Percentiles rank a stretch among this genome's conserved stretches.
phyloP scores from a whole-genome alignment of 2,329 filamentous ascomycete genomes.

The Colletotrichum paranaense region DNA sequence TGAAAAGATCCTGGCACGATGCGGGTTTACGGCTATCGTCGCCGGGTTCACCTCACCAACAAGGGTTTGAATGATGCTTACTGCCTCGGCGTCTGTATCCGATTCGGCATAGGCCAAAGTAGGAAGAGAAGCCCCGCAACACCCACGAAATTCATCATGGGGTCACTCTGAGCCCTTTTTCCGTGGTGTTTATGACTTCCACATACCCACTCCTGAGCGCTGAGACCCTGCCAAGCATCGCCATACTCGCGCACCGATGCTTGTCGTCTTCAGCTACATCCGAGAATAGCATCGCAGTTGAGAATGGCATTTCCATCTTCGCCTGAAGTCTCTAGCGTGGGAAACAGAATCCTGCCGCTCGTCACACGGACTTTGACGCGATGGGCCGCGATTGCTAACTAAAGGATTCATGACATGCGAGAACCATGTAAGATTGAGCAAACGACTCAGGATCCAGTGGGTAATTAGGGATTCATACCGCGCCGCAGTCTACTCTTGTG shows the following conservation, averaged over 20 bases:
- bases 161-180: neutral
- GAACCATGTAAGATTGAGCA: neutral
- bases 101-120: slow-evolving; percentile 9
- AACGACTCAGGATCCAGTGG: neutral
- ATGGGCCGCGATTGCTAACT: neutral
- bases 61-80: neutral
- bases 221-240: slow-evolving; percentile 17
- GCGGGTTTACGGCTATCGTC: neutral
- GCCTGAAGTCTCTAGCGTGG: slow-evolving; percentile 6
- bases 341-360: neutral
- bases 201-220: neutral
- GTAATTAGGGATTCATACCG: neutral
- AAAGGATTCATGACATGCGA: neutral
- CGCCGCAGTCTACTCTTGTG: neutral
- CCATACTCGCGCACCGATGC: neutral
- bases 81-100: slow-evolving; percentile 2
- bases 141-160: neutral
- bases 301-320: neutral
- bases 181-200: neutral
- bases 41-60: neutral
- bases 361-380: neutral
- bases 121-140: neutral
- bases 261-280: slow-evolving; percentile 12
- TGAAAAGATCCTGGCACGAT: neutral
- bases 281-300: slow-evolving; percentile 9